A percentile compares a stretch with the other conserved stretches of the same genome.
Evolutionary conservation across 495 filamentous ascomycete genomes (phyloP).

Genomic region (Neurospora discreta): DNA sequence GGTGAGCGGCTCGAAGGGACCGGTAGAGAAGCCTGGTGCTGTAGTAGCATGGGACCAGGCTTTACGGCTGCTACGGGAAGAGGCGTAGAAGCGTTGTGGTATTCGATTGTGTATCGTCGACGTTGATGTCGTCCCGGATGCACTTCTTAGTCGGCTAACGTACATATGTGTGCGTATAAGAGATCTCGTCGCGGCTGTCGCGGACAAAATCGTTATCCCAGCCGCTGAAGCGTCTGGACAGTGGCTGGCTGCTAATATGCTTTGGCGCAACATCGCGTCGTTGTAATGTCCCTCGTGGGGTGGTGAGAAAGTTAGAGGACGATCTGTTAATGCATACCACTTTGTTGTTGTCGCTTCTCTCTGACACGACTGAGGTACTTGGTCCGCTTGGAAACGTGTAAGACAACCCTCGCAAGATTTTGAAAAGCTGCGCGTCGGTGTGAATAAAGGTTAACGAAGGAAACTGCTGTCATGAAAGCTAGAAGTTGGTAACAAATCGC

Average conservation of each 20-base stretch:
- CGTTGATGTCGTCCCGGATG: neutral
- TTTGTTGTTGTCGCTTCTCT: neutral
- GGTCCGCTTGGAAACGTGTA: neutral
- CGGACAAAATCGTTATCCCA: neutral
- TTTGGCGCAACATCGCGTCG: neutral
- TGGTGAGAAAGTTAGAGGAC: neutral
- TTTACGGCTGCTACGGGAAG: constrained; percentile 6
- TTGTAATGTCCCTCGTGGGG: neutral
- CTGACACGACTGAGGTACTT: neutral
- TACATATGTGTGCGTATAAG: neutral
- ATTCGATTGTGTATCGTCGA: neutral
- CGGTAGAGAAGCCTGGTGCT: neutral
- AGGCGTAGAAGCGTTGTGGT: neutral
- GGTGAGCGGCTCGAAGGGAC: constrained; percentile 54
- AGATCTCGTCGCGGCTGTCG: neutral
- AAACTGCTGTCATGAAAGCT: neutral
- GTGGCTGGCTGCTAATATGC: neutral
- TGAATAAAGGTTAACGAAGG: neutral
- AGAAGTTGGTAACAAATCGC: neutral
- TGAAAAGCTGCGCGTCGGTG: neutral
- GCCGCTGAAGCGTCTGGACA: neutral
- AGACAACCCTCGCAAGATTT: neutral
- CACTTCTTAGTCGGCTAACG: neutral
- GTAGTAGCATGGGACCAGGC: neutral
- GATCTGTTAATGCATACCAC: neutral